Evolutionary conservation across 257 asterid species (phyloP).

Genomic region (Ocimum tenuiflorum): DNA sequence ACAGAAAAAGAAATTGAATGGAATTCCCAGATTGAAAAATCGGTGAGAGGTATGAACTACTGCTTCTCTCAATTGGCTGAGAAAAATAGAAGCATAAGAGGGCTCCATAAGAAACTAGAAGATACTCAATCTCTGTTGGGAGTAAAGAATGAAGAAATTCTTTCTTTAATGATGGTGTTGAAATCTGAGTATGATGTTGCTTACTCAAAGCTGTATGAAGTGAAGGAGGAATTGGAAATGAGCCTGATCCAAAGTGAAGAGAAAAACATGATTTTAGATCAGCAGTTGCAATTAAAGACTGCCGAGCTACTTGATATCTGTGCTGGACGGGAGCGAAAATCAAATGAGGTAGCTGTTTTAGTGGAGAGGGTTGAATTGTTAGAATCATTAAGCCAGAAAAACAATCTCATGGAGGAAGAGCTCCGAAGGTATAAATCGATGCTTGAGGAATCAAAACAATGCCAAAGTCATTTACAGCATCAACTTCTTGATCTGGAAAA

Average conservation of each 20-base stretch:
- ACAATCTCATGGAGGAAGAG: slow-evolving; percentile 19
- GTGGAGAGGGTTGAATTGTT: slow-evolving; percentile 12
- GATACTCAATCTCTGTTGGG: slow-evolving; percentile 20
- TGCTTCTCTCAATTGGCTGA: slow-evolving; percentile 27
- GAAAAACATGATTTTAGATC: too few species aligned
- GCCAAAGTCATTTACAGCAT: slow-evolving; percentile 7
- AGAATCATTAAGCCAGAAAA: slow-evolving; percentile 20
- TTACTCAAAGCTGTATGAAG: slow-evolving; percentile 21
- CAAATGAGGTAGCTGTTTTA: slow-evolving; percentile 14
- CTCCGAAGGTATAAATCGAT: slow-evolving; percentile 16
- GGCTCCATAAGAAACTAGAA: slow-evolving; percentile 24
- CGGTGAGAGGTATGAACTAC: slow-evolving; percentile 18
- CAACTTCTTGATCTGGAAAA: slow-evolving; percentile 18
- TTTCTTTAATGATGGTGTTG: slow-evolving; percentile 21
- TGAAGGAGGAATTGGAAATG: slow-evolving; percentile 17
- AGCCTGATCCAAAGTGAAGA: too few species aligned
- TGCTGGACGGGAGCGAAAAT: slow-evolving; percentile 13
- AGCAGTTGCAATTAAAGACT: too few species aligned
- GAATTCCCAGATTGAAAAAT: slow-evolving; percentile 24
- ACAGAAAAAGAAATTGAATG: slow-evolving; percentile 29
- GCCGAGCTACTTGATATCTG: too few species aligned
- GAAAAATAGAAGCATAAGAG: slow-evolving; percentile 20
- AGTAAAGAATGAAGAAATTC: slow-evolving; percentile 28
- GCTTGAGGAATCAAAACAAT: slow-evolving; percentile 29
- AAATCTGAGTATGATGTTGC: slow-evolving; percentile 28